Percentiles rank a stretch among this genome's conserved stretches.
Conservation (phyloP, 140 eudicot genomes). For the Anethum foeniculum region DNA sequence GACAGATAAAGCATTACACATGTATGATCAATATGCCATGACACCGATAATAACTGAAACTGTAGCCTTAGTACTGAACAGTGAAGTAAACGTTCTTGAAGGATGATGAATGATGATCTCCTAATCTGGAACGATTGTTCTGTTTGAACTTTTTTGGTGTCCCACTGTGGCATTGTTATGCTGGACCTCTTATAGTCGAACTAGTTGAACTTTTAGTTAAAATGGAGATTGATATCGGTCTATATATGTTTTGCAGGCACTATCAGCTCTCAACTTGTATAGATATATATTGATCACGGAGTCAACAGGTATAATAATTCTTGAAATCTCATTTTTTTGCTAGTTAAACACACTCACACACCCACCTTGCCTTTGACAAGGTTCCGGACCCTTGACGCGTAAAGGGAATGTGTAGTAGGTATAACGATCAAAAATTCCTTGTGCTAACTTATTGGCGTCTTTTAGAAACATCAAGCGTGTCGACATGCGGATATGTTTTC, state of each 20-base stretch:
- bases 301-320: conserved; percentile 52
- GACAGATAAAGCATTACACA: background rate
- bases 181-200: conserved; percentile 2
- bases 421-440: background rate
- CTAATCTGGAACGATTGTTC: background rate
- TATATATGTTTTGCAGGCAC: conserved; percentile 42
- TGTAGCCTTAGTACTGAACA: background rate
- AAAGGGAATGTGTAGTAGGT: background rate
- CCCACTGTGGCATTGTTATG: background rate
- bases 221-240: conserved; percentile 15
- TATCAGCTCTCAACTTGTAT: conserved; percentile 78
- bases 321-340: background rate
- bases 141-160: background rate
- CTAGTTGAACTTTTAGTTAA: background rate
- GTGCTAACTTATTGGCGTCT: background rate
- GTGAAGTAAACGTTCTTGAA: background rate
- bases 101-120: background rate
- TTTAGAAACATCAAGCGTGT: background rate
- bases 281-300: conserved; percentile 74
- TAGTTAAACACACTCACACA: no score
- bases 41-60: background rate
- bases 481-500: background rate
- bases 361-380: no score
- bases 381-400: no score
- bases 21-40: background rate